Percentiles rank a stretch among this genome's conserved stretches.
Evolutionary conservation across 179 eudicot genomes (phyloP).

Genomic region (Beta macrorhiza): DNA sequence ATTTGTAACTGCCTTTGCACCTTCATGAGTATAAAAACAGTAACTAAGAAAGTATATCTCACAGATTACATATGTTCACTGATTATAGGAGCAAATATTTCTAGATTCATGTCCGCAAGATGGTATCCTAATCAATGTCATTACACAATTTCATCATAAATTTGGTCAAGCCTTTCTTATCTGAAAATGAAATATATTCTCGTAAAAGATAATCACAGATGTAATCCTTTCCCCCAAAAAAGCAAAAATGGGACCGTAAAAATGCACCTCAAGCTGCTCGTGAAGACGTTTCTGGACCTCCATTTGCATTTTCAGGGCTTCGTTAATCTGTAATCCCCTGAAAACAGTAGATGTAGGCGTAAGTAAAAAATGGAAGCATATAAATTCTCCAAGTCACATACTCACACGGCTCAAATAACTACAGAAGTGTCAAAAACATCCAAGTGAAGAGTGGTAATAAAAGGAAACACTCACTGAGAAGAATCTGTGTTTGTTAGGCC

Average conservation of each 20-base stretch:
- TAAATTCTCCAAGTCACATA: not conserved
- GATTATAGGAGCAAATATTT: not conserved
- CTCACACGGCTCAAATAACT: not conserved
- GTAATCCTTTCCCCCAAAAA: not conserved
- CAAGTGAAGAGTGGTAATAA: not conserved
- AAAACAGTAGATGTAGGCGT: conserved; percentile 7
- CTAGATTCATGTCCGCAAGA: not conserved
- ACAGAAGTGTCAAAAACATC: not conserved
- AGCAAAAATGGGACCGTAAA: conserved; percentile 11
- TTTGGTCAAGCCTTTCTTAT: not conserved
- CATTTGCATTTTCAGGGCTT: conserved; percentile 82
- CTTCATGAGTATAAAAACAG: conserved; percentile 24
- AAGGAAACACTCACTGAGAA: conserved; percentile 44
- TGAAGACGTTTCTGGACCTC: conserved; percentile 90
- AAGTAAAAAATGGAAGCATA: conserved; percentile 12
- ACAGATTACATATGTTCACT: not conserved
- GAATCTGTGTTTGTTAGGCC: conserved; percentile 38
- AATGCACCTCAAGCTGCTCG: conserved; percentile 74
- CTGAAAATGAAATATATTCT: not conserved
- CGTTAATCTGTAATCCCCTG: conserved; percentile 64
- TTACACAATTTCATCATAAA: not conserved
- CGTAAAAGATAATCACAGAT: not conserved
- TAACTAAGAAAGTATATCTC: not conserved
- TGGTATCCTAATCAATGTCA: not conserved
- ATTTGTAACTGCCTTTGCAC: conserved; percentile 63